Percentiles rank a stretch among this genome's conserved stretches.
phyloP scores from a whole-genome alignment of 805 yeast species.

The Candida easanensis region DNA sequence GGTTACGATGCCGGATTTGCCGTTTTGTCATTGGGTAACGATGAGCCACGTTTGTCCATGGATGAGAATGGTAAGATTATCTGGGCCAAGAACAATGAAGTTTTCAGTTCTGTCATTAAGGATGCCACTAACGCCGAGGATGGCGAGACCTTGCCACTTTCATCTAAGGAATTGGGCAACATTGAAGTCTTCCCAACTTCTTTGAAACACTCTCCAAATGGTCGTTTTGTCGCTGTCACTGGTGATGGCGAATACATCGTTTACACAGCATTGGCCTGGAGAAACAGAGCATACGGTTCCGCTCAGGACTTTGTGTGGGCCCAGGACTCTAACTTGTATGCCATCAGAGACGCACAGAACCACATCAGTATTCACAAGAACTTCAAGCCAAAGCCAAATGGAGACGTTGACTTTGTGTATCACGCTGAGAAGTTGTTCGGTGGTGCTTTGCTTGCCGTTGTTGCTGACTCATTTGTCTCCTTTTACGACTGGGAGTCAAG shows the following conservation, averaged over 20 bases:
- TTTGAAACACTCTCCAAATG: constrained; percentile 91
- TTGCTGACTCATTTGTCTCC: constrained; percentile 78
- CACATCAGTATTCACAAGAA: constrained; percentile 73
- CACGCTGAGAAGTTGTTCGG: constrained; percentile 80
- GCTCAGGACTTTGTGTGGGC: constrained; percentile 96
- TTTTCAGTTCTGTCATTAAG: constrained; percentile 77
- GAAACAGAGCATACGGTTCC: constrained; percentile 88
- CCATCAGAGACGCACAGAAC: constrained; percentile 68
- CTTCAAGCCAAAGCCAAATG: constrained; percentile 72
- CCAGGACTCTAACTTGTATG: constrained; percentile 82
- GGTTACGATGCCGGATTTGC: constrained; percentile 96
- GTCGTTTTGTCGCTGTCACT: constrained; percentile 92
- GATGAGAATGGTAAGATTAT: constrained; percentile 90
- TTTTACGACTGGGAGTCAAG: constrained; percentile 96
- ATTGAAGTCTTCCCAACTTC: constrained; percentile 91
- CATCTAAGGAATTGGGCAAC: constrained; percentile 88
- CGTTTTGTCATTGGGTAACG: constrained; percentile 87
- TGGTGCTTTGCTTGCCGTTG: constrained; percentile 85
- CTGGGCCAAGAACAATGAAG: constrained; percentile 84
- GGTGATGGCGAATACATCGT: constrained; percentile 98
- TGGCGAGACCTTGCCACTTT: constrained; percentile 75
- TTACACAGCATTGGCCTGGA: constrained; percentile 97
- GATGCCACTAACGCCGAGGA: constrained; percentile 66
- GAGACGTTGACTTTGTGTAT: constrained; percentile 62
- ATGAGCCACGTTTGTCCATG: constrained; percentile 91